These are phyloP conservation scores for Vaccinium darrowii DNA, from an alignment of 148 eudicot genomes.

Conservation along the genomic window DNA sequence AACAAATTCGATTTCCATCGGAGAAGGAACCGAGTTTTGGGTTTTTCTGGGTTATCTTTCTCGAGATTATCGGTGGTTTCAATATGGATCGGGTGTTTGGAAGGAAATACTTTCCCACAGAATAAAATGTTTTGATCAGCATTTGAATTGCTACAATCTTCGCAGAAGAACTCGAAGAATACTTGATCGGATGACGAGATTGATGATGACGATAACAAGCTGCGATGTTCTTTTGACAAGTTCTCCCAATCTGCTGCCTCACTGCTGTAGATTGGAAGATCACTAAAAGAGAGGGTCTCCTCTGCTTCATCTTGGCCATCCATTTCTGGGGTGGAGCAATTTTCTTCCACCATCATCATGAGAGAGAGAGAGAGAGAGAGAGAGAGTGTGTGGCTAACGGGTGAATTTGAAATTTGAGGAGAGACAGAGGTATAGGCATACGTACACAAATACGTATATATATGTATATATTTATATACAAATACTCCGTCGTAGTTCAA, in stretches of 20 bases:
- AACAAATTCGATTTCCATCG: neutral
- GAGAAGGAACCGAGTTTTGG: neutral
- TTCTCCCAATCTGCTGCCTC: neutral
- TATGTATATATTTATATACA: no score
- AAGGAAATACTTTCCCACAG: slow-evolving; percentile 13
- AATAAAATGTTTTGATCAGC: slow-evolving; percentile 19
- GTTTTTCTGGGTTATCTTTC: neutral
- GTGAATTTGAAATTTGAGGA: neutral
- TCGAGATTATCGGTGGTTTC: neutral
- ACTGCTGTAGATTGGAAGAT: slow-evolving; percentile 22
- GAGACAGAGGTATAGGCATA: neutral
- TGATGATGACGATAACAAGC: neutral
- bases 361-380: neutral
- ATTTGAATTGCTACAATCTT: slow-evolving; percentile 9
- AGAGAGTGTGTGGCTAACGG: neutral
- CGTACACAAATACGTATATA: neutral
- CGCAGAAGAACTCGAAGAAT: slow-evolving; percentile 33
- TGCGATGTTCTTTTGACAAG: slow-evolving; percentile 4
- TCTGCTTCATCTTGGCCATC: slow-evolving; percentile 9
- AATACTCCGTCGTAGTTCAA: neutral
- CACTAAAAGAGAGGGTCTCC: slow-evolving; percentile 32
- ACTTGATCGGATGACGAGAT: slow-evolving; percentile 17
- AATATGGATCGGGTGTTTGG: neutral
- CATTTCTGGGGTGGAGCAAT: neutral
- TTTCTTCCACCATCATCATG: neutral